phyloP scores from a whole-genome alignment of 164 flowering plant genomes.

The Vitis cinerea region DNA sequence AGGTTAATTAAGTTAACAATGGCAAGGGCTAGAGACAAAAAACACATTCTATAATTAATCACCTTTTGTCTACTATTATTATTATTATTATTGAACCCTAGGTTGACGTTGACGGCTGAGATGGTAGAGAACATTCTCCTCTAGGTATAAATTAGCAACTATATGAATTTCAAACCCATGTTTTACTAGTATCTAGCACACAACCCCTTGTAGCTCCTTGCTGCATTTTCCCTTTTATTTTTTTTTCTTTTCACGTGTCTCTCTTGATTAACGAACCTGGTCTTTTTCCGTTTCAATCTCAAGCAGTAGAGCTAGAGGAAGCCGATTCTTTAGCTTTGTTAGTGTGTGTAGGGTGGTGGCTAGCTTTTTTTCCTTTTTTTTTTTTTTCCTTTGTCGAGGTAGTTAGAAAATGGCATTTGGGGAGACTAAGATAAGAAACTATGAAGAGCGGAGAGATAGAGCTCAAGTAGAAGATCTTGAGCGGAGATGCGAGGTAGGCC shows the following conservation, averaged over 20 bases:
- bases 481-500: constrained; percentile 62
- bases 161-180: not conserved
- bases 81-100: constrained; percentile 8
- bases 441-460: constrained; percentile 35
- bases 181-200: not conserved
- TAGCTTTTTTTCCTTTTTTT: not conserved
- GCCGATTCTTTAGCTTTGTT: too few relatives aligned
- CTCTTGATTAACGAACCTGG: too few relatives aligned
- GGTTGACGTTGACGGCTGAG: constrained; percentile 14
- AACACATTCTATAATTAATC: constrained; percentile 17
- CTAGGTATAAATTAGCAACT: constrained; percentile 9
- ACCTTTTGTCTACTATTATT: constrained; percentile 19
- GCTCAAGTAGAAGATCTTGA: constrained; percentile 55
- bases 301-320: too few relatives aligned
- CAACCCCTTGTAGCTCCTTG: too few relatives aligned
- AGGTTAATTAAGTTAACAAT: constrained; percentile 6
- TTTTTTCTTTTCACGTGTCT: too few relatives aligned
- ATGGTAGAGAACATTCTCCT: constrained; percentile 22
- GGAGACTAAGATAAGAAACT: constrained; percentile 45
- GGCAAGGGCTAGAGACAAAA: constrained; percentile 19
- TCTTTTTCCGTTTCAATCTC: too few relatives aligned
- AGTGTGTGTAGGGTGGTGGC: not conserved
- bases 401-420: constrained; percentile 22
- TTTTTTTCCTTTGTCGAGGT: not conserved
- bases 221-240: too few relatives aligned